Percentiles rank a stretch among this genome's conserved stretches.
These are phyloP conservation scores for Talaromyces thailandensis DNA, from an alignment of 495 filamentous ascomycete species.

Conservation along the genomic window DNA sequence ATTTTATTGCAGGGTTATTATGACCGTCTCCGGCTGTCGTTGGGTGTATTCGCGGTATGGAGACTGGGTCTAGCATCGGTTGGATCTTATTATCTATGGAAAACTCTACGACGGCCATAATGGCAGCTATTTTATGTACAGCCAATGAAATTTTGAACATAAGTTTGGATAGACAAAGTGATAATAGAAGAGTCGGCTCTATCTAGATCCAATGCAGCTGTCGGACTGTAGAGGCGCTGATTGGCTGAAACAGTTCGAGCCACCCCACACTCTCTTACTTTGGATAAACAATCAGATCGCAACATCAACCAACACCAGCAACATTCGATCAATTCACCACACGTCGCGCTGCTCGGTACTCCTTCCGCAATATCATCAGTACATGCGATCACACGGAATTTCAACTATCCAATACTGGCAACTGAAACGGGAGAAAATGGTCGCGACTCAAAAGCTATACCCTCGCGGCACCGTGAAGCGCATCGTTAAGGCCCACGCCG, in stretches of 20 bases:
- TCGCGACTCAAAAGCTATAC: constrained; percentile 60
- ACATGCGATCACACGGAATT: background rate
- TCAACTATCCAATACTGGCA: background rate
- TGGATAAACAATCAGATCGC: background rate
- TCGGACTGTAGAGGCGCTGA: background rate
- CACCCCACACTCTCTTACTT: background rate
- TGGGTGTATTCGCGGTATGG: constrained; percentile 42
- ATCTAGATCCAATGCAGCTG: background rate
- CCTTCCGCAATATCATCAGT: background rate
- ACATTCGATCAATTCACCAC: background rate
- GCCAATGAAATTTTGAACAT: background rate
- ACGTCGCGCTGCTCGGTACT: background rate
- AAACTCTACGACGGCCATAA: constrained; percentile 15
- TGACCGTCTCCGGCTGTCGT: constrained; percentile 48
- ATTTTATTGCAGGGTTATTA: constrained; percentile 65
- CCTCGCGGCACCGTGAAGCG: constrained; percentile 78
- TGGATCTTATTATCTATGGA: constrained; percentile 24
- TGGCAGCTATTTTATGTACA: background rate
- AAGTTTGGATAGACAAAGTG: background rate
- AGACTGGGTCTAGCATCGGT: constrained; percentile 25
- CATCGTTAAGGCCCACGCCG: constrained; percentile 82
- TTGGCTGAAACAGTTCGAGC: background rate
- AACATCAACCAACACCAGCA: background rate
- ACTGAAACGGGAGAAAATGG: constrained; percentile 17
- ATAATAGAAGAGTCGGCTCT: background rate